phyloP scores from a whole-genome alignment of 371 early-diverging fungal genomes.

The Mortierella sp. region DNA sequence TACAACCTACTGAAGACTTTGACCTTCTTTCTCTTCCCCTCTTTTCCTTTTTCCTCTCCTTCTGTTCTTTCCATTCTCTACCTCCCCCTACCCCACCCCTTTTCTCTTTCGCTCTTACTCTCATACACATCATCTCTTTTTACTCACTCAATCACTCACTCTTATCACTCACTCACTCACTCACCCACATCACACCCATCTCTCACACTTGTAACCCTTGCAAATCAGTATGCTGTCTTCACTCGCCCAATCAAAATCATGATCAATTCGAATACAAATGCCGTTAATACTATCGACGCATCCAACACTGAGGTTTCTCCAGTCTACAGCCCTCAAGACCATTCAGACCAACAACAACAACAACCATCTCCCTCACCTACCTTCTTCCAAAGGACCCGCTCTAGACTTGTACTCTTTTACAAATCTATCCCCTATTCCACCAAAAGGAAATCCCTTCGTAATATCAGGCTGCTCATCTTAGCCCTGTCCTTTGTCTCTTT shows the following conservation, averaged over 20 bases:
- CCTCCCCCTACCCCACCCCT: not conserved
- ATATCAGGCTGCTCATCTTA: constrained; percentile 29
- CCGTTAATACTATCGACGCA: not conserved
- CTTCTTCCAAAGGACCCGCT: not conserved
- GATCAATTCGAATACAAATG: constrained; percentile 2
- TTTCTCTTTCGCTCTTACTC: not conserved
- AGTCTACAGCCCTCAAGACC: not conserved
- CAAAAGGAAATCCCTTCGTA: constrained; percentile 11
- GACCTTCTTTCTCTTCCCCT: not conserved
- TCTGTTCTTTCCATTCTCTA: not conserved
- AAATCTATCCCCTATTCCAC: not conserved
- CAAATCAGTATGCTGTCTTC: constrained; percentile 15
- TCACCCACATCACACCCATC: not conserved
- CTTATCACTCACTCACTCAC: not conserved
- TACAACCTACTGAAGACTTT: too few species aligned
- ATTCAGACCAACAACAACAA: not conserved
- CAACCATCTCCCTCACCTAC: not conserved
- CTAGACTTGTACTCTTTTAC: not conserved
- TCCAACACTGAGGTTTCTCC: not conserved
- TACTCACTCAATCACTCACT: not conserved
- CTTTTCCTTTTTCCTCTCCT: not conserved
- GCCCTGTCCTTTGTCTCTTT: constrained; percentile 23
- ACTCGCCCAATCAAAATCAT: constrained; percentile 5
- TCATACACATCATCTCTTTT: too few species aligned
- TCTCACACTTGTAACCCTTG: not conserved